phyloP scores from a whole-genome alignment of 805 yeast genomes.

The Wickerhamomyces chaumierensis region DNA sequence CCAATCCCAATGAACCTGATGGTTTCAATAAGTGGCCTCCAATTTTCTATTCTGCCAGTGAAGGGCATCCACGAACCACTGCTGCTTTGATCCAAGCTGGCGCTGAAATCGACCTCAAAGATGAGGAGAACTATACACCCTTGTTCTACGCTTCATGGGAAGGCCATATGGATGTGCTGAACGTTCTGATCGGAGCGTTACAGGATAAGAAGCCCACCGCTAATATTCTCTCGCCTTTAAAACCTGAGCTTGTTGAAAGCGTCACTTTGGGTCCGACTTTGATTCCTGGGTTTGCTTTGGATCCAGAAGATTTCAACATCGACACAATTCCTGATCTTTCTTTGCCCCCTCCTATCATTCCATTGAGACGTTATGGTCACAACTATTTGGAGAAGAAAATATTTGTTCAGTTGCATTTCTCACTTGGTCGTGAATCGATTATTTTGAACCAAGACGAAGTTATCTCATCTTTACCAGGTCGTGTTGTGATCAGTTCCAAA shows the following conservation, averaged over 20 bases:
- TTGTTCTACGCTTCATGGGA: constrained; percentile 88
- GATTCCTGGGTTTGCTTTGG: constrained; percentile 14
- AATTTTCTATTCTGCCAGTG: constrained; percentile 77
- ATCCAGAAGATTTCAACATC: constrained; percentile 26
- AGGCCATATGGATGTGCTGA: constrained; percentile 77
- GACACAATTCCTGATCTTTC: constrained; percentile 85
- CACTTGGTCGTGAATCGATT: constrained; percentile 31
- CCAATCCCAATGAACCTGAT: constrained; percentile 69
- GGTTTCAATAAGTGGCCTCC: constrained; percentile 92
- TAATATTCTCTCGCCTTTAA: constrained; percentile 16
- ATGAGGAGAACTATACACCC: constrained; percentile 74
- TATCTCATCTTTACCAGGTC: constrained; percentile 49
- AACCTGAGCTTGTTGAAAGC: constrained; percentile 5
- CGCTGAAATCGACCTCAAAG: constrained; percentile 57
- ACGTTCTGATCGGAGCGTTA: constrained; percentile 40
- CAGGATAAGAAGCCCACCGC: constrained; percentile 7
- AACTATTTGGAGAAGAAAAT: constrained; percentile 87
- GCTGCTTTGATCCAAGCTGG: constrained; percentile 59
- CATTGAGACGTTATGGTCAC: constrained; percentile 89
- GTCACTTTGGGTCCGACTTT: constrained; percentile 5
- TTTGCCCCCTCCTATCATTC: constrained; percentile 93
- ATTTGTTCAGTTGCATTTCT: constrained; percentile 66
- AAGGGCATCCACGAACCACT: constrained; percentile 68
- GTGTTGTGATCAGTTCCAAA: constrained; percentile 71
- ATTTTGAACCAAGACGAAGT: constrained; percentile 32